A percentile compares a stretch with the other conserved stretches of the same genome.
These are phyloP conservation scores for Chaetomium sp. DNA, from an alignment of 2,329 filamentous ascomycete species.

Conservation along the genomic window DNA sequence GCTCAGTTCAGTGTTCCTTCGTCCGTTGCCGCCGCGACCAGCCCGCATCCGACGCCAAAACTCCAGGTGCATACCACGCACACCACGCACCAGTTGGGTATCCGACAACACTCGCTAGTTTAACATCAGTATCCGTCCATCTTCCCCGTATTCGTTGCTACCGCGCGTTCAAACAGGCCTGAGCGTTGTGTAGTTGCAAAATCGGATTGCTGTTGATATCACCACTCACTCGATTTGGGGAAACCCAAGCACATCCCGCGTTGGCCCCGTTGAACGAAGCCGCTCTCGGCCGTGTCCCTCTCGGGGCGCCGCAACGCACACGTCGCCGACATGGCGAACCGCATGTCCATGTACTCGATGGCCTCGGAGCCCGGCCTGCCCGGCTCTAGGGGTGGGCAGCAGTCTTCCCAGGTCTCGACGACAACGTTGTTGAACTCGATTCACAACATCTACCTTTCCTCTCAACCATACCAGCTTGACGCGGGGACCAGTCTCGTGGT, in stretches of 20 bases:
- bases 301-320: slow-evolving; percentile 40
- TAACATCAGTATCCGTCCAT: slow-evolving; percentile 13
- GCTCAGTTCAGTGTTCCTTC: slow-evolving; percentile 22
- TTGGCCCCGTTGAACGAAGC: slow-evolving; percentile 17
- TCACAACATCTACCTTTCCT: slow-evolving; percentile 83
- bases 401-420: slow-evolving; percentile 81
- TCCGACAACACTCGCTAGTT: slow-evolving; percentile 24
- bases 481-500: slow-evolving; percentile 88
- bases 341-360: slow-evolving; percentile 71
- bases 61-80: slow-evolving; percentile 8
- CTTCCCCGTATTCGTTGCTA: neutral
- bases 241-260: neutral
- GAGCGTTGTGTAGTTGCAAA: neutral
- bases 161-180: slow-evolving; percentile 3
- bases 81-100: neutral
- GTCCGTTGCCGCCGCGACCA: slow-evolving; percentile 37
- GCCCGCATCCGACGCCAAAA: slow-evolving; percentile 27
- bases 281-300: slow-evolving; percentile 29
- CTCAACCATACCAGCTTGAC: slow-evolving; percentile 83
- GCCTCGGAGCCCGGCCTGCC: slow-evolving; percentile 61
- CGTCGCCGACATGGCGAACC: slow-evolving; percentile 56
- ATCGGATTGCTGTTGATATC: slow-evolving; percentile 1
- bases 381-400: slow-evolving; percentile 61
- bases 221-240: neutral
- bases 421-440: slow-evolving; percentile 90